Percentiles rank a stretch among this genome's conserved stretches.
Conservation (phyloP, 805 yeast genomes). For the Ascoidea asiatica region DNA sequence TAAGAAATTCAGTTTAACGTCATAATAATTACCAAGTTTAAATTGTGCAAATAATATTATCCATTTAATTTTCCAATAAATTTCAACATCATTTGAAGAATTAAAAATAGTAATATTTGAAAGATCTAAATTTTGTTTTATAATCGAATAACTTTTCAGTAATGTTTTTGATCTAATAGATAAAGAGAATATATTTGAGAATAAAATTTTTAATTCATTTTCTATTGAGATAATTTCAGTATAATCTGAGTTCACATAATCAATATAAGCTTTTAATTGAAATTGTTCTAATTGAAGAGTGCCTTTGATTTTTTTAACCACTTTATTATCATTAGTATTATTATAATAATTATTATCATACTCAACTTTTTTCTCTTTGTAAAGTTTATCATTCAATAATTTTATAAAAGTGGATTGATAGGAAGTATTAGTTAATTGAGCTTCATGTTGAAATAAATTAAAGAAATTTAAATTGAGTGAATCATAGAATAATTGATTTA, state of each 20-base stretch:
- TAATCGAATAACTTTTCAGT: too few relatives aligned
- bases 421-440: too few relatives aligned
- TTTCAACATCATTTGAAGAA: constrained; percentile 10
- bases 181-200: neutral
- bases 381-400: too few relatives aligned
- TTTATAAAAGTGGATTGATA: too few relatives aligned
- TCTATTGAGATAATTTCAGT: neutral
- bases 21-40: constrained; percentile 12
- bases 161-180: neutral
- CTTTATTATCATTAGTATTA: too few relatives aligned
- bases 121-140: neutral
- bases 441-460: too few relatives aligned
- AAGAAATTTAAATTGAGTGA: too few relatives aligned
- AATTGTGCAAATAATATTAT: constrained; percentile 15
- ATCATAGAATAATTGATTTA: too few relatives aligned
- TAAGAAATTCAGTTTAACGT: constrained; percentile 9
- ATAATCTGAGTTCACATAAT: neutral
- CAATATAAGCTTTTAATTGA: neutral
- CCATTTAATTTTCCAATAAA: constrained; percentile 16
- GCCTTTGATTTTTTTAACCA: too few relatives aligned
- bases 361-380: too few relatives aligned
- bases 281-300: neutral
- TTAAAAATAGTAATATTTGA: too few relatives aligned
- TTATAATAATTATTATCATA: too few relatives aligned
- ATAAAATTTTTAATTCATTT: neutral